Base-by-base conservation (phyloP, 306 rosid species). In the Elaeagnus macrophylla region DNA sequence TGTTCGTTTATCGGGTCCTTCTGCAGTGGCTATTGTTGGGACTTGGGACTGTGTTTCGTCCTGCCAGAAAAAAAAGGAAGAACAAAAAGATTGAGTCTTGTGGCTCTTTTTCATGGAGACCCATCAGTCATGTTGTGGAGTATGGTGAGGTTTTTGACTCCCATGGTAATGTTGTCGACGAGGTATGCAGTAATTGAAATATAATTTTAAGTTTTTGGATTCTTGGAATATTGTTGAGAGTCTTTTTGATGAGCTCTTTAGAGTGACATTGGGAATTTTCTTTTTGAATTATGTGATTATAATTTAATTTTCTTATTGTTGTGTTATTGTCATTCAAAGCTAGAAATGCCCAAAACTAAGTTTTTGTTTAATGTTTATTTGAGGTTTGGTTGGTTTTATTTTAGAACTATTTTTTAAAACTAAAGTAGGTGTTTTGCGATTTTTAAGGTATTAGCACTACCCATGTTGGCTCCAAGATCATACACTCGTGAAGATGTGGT, bases 401-500 rank as follows among this genome's bases (percentile, higher is more conserved):
- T 38, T 10, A 51, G 60, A 37, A 12, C 12, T 16, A 44, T 16
- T 8, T 54, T 6, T 8, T 12, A 10, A n/a, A 50, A 25, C 12
- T 48, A 16, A 44, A 25, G 16, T 2, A 14, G 42, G n/a, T n/a
- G n/a, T 1, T 41, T 51, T 13, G 17, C 43, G 11, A 6, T 57
- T 32, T n/a, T 9, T 15, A 38, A 86, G 95, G 95, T 83, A 62
- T 67, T 91, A 65, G 85, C 57, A 0, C 79, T 91, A 20, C 93
- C 96, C 0, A 91, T 91, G 99, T 73, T 91, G 60, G 89, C 96
- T 0, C 99, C 99, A 52, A 91, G 87, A 68, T 91, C 99, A 18
- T 91, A 84, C 59, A 91, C 99, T 37, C 83, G 95, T 3, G 99
- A 91, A 68, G 99, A 91, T 63, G 99, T 84, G 65, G 78, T 91